Base-by-base conservation (phyloP, 129 eudicot genomes). In the Saussurea involucrata region DNA sequence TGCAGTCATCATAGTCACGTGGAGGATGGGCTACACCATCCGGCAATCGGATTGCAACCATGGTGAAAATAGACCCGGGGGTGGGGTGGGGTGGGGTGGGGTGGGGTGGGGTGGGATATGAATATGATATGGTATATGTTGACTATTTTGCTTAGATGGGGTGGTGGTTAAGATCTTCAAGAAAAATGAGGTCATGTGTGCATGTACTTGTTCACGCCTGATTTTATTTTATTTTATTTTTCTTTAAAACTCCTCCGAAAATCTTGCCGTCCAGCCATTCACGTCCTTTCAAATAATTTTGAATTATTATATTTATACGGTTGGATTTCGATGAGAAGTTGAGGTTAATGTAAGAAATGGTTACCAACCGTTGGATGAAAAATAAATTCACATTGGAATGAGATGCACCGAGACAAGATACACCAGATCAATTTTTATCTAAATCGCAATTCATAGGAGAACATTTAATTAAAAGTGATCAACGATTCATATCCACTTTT, bases 111-210 rank as follows among this genome's bases (percentile, higher is more conserved):
- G 2, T 63, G 15, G 63, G 67, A 44, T 65, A 65, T 68, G 33
- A 65, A 72, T 37, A 68, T 73, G 76, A 24, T 64, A 49, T 71
- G 77, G 72, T 81, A 76, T 78, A 70, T 80, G 69, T 74, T 80
- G 84, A 80, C 80, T 74, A 80, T 73, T 63, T 72, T 80, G 79
- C 75, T 74, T 71, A 63, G 77, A 66, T 66, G 20, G 21, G 71
- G 75, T 67, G 40, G 84, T 80, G 79, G 84, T 80, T 74, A 80
- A 80, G 84, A 80, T 80, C 80, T 58, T 80, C 75, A 68, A 80
- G 61, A 79, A 79, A 72, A 79, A 20, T 83, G 87, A 66, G 82
- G 87, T 75, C 76, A 55, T 70, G 37, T 72, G 18, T 37, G 17
- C 66, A n/a, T 73, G 58, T 81, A 68, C 74, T 73, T 65, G 31